Percentiles rank a stretch among this genome's conserved stretches.
phyloP scores from a whole-genome alignment of 345 rosid genomes.

The Streptanthus diversifolius region DNA sequence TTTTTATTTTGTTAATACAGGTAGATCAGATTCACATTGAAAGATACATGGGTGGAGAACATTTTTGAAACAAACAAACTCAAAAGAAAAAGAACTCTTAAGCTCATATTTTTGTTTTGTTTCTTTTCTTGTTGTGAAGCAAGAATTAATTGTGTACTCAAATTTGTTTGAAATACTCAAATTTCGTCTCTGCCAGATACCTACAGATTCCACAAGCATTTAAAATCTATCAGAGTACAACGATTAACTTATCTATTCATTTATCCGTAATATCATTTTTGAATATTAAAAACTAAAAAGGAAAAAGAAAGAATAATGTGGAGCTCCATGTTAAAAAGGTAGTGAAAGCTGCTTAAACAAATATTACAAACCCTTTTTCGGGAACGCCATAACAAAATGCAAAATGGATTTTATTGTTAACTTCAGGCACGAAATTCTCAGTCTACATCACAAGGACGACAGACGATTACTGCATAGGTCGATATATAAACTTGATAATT shows the following conservation, averaged over 20 bases:
- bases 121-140: neutral
- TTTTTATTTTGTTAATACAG: too few species aligned
- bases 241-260: neutral
- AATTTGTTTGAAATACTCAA: neutral
- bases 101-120: neutral
- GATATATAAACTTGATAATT: neutral
- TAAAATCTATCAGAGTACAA: neutral
- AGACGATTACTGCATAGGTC: neutral
- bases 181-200: neutral
- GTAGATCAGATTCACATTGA: too few species aligned
- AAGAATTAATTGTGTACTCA: neutral
- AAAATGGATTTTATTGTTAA: neutral
- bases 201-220: neutral
- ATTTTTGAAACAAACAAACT: too few species aligned
- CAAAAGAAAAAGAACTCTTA: neutral
- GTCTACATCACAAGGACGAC: neutral
- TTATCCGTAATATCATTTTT: neutral
- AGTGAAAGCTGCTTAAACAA: constrained; percentile 27
- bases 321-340: constrained; percentile 28
- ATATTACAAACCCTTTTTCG: neutral
- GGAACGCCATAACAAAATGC: constrained; percentile 16
- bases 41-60: too few species aligned
- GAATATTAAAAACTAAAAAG: constrained; percentile 13
- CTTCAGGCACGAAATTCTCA: neutral
- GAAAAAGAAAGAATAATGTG: neutral